Evolutionary conservation across 2,329 filamentous ascomycete species (phyloP).

Genomic region (Zymoseptoria passerinii): DNA sequence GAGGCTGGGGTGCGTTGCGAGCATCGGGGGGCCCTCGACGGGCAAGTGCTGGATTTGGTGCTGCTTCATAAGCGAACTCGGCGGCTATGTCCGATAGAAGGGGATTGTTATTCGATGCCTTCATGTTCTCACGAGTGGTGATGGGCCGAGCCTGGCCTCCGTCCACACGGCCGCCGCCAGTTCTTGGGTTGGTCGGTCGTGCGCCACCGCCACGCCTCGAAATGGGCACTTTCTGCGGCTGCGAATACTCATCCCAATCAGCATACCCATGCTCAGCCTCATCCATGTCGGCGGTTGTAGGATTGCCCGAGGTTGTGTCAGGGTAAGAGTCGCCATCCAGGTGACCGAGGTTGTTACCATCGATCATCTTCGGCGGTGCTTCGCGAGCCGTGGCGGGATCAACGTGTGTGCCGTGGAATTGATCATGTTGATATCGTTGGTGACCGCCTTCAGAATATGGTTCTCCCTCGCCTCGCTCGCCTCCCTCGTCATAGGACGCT

Average conservation of each 20-base stretch:
- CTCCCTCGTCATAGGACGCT: too few species aligned
- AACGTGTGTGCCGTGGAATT: not conserved
- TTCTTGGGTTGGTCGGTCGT: not conserved
- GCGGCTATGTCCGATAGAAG: not conserved
- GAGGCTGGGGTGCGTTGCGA: not conserved
- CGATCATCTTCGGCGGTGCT: not conserved
- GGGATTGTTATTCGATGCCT: not conserved
- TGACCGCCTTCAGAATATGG: too few species aligned
- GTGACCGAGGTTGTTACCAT: not conserved
- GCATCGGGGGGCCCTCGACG: not conserved
- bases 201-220: not conserved
- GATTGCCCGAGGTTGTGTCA: constrained; percentile 11
- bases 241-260: not conserved
- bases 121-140: not conserved
- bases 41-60: not conserved
- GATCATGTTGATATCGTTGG: not conserved
- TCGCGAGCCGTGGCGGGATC: not conserved
- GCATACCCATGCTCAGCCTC: not conserved
- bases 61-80: not conserved
- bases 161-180: not conserved
- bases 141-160: not conserved
- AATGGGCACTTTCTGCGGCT: not conserved
- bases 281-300: constrained; percentile 4
- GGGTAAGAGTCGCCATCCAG: constrained; percentile 13
- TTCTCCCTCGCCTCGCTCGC: too few species aligned